phyloP scores from a whole-genome alignment of 345 rosid genomes.

The Triadica sebifera region DNA sequence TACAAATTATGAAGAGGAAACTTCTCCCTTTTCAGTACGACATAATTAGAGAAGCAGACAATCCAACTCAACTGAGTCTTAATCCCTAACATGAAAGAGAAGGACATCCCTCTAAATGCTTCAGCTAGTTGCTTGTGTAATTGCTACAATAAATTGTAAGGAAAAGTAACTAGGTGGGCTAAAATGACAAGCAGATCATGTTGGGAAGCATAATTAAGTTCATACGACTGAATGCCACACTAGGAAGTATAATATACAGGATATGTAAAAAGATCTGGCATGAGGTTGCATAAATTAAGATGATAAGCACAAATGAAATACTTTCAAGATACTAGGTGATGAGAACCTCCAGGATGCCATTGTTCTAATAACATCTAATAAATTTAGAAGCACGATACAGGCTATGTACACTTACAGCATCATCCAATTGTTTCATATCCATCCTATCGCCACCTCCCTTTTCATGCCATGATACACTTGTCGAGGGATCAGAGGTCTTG shows the following conservation, averaged over 20 bases:
- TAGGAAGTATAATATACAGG: not conserved
- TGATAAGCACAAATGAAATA: not conserved
- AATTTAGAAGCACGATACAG: conserved; percentile 4
- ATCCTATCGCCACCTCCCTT: conserved; percentile 30
- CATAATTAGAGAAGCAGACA: no score
- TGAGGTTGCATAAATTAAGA: not conserved
- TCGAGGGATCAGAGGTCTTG: conserved; percentile 33
- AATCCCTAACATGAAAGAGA: no score
- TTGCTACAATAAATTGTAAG: no score
- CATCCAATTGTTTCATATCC: conserved; percentile 33
- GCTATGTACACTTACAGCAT: conserved; percentile 34
- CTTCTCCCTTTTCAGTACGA: no score
- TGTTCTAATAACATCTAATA: not conserved
- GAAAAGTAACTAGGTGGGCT: no score
- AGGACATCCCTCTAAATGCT: no score
- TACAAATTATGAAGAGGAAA: no score
- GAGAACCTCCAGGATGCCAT: conserved; percentile 5
- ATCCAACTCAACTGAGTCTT: no score
- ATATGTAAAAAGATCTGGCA: not conserved
- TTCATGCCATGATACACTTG: conserved; percentile 27
- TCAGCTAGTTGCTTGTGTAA: no score
- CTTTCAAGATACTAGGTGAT: not conserved
- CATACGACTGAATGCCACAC: not conserved
- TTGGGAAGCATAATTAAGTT: not conserved
- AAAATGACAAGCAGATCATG: not conserved